Evolutionary conservation across 306 rosid genomes (phyloP).

Genomic region (Sicyos edulis): DNA sequence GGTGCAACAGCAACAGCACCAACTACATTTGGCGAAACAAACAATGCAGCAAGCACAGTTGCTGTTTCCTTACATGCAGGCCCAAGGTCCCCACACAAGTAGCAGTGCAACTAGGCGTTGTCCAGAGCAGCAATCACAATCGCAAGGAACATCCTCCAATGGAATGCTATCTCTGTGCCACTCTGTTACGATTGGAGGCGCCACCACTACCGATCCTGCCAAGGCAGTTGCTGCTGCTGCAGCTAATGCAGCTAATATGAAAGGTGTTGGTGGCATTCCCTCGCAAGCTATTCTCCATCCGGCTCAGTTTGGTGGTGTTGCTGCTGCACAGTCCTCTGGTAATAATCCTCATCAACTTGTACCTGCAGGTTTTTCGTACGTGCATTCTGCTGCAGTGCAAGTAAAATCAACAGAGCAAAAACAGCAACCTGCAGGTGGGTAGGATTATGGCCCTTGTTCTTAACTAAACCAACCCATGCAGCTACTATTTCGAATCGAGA

Average conservation of each 20-base stretch:
- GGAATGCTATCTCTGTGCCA: constrained; percentile 17
- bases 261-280: constrained; percentile 44
- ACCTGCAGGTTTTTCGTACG: constrained; percentile 52
- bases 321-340: constrained; percentile 50
- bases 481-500: constrained; percentile 6
- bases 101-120: not conserved
- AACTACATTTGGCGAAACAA: not conserved
- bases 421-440: constrained; percentile 96
- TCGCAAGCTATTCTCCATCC: constrained; percentile 59
- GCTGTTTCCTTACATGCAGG: not conserved
- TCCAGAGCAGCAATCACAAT: not conserved
- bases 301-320: constrained; percentile 49
- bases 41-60: not conserved
- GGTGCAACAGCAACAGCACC: not conserved
- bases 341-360: constrained; percentile 55
- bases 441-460: constrained; percentile 30
- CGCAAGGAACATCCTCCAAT: not conserved
- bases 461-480: constrained; percentile 8
- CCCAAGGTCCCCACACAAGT: not conserved
- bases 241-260: constrained; percentile 32
- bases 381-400: constrained; percentile 59
- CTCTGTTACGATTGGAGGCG: constrained; percentile 26
- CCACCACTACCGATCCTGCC: constrained; percentile 41
- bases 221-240: constrained; percentile 42
- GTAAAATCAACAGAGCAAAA: constrained; percentile 88